Conservation (phyloP, 306 rosid genomes). For the Cicer bijugum region DNA sequence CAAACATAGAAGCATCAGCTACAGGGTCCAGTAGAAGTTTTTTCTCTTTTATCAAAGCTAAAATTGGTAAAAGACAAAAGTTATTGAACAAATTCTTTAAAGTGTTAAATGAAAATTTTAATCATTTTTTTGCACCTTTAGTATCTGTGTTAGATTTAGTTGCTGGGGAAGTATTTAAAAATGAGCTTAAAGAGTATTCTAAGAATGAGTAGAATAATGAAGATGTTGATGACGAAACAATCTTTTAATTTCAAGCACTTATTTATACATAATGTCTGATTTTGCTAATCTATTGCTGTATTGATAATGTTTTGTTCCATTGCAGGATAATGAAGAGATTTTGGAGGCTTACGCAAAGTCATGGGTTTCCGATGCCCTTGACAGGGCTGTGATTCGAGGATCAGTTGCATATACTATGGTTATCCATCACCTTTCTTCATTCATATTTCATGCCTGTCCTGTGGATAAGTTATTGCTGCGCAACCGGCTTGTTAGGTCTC, state of each 20-base stretch:
- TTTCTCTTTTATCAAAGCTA: slow-evolving; percentile 15
- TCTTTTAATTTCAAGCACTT: too few species aligned
- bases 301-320: slow-evolving; percentile 33
- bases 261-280: too few species aligned
- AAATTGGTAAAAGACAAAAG: slow-evolving; percentile 4
- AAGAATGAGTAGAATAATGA: neutral
- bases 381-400: slow-evolving; percentile 77
- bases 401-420: slow-evolving; percentile 67
- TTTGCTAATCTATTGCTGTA: too few species aligned
- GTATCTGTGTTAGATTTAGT: slow-evolving; percentile 3
- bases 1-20: slow-evolving; percentile 14
- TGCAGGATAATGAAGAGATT: slow-evolving; percentile 73
- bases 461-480: slow-evolving; percentile 61
- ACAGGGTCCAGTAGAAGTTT: neutral
- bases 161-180: neutral
- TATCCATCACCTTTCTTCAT: slow-evolving; percentile 83
- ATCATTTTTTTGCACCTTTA: neutral
- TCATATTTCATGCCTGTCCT: slow-evolving; percentile 55
- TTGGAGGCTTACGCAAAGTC: slow-evolving; percentile 84
- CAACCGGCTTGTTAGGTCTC: slow-evolving; percentile 74
- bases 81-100: slow-evolving; percentile 5
- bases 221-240: neutral
- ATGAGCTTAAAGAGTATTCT: slow-evolving; percentile 10
- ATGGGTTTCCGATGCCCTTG: slow-evolving; percentile 88
- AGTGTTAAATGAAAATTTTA: neutral